phyloP scores from a whole-genome alignment of 1,284 basidiomycete species.

The Puccinia triticina region DNA sequence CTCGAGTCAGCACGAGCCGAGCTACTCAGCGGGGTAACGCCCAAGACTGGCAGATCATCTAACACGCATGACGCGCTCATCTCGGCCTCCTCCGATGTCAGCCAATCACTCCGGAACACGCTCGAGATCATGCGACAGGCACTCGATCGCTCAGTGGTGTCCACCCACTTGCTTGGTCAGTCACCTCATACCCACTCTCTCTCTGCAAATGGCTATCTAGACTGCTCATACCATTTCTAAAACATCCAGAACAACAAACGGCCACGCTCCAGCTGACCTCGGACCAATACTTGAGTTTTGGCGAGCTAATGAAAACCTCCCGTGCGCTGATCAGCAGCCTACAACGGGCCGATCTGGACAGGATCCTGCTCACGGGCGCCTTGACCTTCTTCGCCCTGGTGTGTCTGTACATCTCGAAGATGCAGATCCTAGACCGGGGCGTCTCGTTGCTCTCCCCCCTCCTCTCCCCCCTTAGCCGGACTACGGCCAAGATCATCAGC shows the following conservation, averaged over 20 bases:
- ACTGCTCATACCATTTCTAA: background rate
- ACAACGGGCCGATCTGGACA: constrained; percentile 86
- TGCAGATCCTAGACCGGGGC: constrained; percentile 71
- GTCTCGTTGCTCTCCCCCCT: constrained; percentile 35
- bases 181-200: constrained; percentile 45
- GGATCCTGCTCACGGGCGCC: constrained; percentile 75
- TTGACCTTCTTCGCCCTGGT: constrained; percentile 81
- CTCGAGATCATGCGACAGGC: constrained; percentile 83
- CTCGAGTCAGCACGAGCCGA: constrained; percentile 11
- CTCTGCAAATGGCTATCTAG: too few relatives aligned
- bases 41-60: constrained; percentile 13
- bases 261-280: constrained; percentile 74
- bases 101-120: constrained; percentile 79
- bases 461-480: constrained; percentile 8
- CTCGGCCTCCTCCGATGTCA: constrained; percentile 83
- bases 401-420: constrained; percentile 80
- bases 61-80: constrained; percentile 75
- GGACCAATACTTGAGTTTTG: constrained; percentile 74
- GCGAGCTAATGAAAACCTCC: constrained; percentile 73
- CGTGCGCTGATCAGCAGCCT: constrained; percentile 80
- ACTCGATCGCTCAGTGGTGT: constrained; percentile 81
- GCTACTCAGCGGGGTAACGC: constrained; percentile 8
- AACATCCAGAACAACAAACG: constrained; percentile 73
- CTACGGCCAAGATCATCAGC: background rate
- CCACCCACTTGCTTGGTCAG: constrained; percentile 79